phyloP scores from a whole-genome alignment of 2,329 filamentous ascomycete genomes.

The Xylariaceae sp. region DNA sequence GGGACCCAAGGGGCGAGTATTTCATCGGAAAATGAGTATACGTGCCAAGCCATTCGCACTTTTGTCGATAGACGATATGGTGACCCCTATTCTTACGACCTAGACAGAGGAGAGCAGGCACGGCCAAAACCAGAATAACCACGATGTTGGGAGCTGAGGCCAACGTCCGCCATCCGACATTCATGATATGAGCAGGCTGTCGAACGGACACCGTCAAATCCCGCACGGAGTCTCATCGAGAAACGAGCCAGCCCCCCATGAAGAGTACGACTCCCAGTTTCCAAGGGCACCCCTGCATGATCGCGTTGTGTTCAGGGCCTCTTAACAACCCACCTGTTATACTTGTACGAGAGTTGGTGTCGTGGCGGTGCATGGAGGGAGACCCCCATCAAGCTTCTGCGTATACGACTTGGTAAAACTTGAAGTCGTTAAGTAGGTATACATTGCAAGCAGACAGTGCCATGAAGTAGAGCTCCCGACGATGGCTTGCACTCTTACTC shows the following conservation, averaged over 20 bases:
- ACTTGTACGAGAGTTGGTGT: too few relatives aligned
- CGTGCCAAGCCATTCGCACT: not conserved
- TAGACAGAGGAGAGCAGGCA: not conserved
- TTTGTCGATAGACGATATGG: not conserved
- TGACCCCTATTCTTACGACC: not conserved
- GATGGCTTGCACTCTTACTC: too few relatives aligned
- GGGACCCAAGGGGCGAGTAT: not conserved
- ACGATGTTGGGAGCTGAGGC: not conserved
- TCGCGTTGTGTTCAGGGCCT: too few relatives aligned
- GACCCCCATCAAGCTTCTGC: too few relatives aligned
- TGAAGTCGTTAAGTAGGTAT: too few relatives aligned
- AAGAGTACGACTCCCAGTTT: constrained; percentile 2
- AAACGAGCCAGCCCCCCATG: not conserved
- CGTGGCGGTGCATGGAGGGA: too few relatives aligned
- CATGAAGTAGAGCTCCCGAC: too few relatives aligned
- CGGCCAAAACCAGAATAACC: too few relatives aligned
- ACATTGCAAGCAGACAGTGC: too few relatives aligned
- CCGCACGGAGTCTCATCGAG: not conserved
- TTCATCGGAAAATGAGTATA: not conserved
- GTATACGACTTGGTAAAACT: too few relatives aligned
- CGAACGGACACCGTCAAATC: not conserved
- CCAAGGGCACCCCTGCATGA: too few relatives aligned
- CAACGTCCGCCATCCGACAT: not conserved
- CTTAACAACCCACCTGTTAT: too few relatives aligned
- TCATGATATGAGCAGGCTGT: not conserved